These are phyloP conservation scores for Solanum rostratum DNA, from an alignment of 257 asterid genomes.

Conservation along the genomic window DNA sequence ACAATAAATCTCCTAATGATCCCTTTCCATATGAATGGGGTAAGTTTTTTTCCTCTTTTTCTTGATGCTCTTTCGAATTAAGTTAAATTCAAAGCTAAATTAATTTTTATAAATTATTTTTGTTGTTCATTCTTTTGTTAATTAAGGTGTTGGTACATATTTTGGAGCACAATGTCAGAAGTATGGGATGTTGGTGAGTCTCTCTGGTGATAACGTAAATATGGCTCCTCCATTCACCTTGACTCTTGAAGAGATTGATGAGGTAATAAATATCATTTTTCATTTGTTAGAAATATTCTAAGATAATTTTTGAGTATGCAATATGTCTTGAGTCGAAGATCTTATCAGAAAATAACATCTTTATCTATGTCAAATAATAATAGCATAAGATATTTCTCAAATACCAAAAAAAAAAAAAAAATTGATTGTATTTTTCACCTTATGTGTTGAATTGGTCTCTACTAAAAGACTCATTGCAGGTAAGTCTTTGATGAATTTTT, in stretches of 20 bases:
- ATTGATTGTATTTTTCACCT: too few species aligned
- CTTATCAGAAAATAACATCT: neutral
- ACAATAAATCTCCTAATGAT: slow-evolving; percentile 84
- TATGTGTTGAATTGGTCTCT: too few species aligned
- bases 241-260: slow-evolving; percentile 29
- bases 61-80: neutral
- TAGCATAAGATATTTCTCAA: too few species aligned
- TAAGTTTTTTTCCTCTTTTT: neutral
- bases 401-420: too few species aligned
- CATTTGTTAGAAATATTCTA: neutral
- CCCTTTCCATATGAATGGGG: slow-evolving; percentile 92
- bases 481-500: too few species aligned
- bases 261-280: neutral
- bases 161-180: slow-evolving; percentile 76
- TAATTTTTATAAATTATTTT: neutral
- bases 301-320: neutral
- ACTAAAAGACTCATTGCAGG: too few species aligned
- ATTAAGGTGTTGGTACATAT: slow-evolving; percentile 58
- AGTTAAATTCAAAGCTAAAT: neutral
- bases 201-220: slow-evolving; percentile 61
- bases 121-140: neutral
- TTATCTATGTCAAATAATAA: neutral
- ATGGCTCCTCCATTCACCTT: slow-evolving; percentile 89
- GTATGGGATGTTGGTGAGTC: slow-evolving; percentile 74
- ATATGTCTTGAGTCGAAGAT: neutral